These are phyloP conservation scores for Yamadazyma phyllophila DNA, from an alignment of 805 yeast genomes.

Conservation along the genomic window DNA sequence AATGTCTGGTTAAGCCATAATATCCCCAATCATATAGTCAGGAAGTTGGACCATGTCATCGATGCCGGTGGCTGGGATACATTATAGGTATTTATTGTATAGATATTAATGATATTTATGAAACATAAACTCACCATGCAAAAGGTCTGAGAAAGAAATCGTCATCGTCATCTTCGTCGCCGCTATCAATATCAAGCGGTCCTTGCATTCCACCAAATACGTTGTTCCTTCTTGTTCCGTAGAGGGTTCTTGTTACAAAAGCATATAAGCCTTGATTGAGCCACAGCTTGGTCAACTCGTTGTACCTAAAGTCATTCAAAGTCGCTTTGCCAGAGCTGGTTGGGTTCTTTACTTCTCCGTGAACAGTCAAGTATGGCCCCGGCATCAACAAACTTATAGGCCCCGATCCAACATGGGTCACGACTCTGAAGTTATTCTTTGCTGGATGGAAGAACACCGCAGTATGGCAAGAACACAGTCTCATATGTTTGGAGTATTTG, in stretches of 20 bases:
- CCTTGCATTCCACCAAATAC: constrained; percentile 5
- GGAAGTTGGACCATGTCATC: constrained; percentile 72
- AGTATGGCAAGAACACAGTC: constrained; percentile 23
- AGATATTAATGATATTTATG: constrained; percentile 1
- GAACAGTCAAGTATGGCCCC: constrained; percentile 71
- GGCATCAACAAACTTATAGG: constrained; percentile 37
- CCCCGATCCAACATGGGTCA: constrained; percentile 23
- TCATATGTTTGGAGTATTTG: constrained; percentile 23
- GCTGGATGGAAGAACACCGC: constrained; percentile 27
- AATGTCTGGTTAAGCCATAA: constrained; percentile 78
- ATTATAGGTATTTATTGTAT: constrained; percentile 33
- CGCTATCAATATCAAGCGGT: constrained; percentile 1
- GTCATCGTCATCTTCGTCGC: constrained; percentile 9
- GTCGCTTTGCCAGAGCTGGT: constrained; percentile 57
- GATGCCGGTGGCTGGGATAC: constrained; percentile 98
- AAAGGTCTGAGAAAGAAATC: constrained; percentile 13
- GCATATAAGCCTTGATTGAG: constrained; percentile 57
- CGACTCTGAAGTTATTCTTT: constrained; percentile 24
- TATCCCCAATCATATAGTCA: constrained; percentile 69
- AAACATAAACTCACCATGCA: constrained; percentile 9
- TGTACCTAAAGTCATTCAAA: constrained; percentile 52
- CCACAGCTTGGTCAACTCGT: constrained; percentile 59
- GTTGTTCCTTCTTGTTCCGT: constrained; percentile 19
- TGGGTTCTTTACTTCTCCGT: constrained; percentile 69
- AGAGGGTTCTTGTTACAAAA: constrained; percentile 35